phyloP scores from a whole-genome alignment of 352 stramenopile genomes.

The Phytophthora sp. region DNA sequence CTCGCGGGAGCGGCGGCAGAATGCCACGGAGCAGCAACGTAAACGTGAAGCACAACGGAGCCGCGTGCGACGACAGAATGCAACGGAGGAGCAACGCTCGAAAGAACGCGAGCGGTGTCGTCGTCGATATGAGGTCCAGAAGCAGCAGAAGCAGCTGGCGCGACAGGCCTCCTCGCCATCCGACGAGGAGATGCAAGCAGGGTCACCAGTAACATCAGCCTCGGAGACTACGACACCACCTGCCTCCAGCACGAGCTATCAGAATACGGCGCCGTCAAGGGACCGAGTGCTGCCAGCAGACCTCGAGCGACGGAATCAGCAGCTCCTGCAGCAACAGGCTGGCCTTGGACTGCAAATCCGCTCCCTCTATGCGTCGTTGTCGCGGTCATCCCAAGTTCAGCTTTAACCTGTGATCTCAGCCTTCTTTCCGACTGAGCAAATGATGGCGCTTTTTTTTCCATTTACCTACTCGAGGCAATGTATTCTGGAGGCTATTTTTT shows the following conservation, averaged over 20 bases:
- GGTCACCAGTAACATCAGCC: background rate
- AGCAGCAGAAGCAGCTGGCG: conserved; percentile 36
- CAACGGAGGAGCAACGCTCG: conserved; percentile 63
- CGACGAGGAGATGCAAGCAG: conserved; percentile 5
- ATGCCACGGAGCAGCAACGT: conserved; percentile 71
- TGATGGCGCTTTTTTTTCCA: too few relatives aligned
- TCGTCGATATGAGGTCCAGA: conserved; percentile 68
- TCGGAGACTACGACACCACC: conserved; percentile 12
- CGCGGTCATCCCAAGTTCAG: conserved; percentile 6
- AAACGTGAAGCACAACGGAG: conserved; percentile 67
- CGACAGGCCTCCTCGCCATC: conserved; percentile 15
- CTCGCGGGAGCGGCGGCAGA: conserved; percentile 60
- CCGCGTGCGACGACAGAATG: conserved; percentile 57
- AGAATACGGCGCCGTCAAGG: conserved; percentile 12
- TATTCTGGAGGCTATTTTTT: too few relatives aligned
- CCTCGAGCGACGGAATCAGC: conserved; percentile 28
- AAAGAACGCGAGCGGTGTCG: conserved; percentile 74
- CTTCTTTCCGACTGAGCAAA: too few relatives aligned
- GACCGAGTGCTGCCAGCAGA: conserved; percentile 22
- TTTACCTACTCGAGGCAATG: too few relatives aligned
- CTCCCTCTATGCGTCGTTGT: conserved; percentile 44
- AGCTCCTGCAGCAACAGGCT: conserved; percentile 35
- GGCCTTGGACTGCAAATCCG: conserved; percentile 28
- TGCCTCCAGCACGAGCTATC: conserved; percentile 13
- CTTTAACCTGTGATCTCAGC: background rate